Evolutionary conservation across 495 filamentous ascomycete genomes (phyloP).

Genomic region (Hypomontagnella monticulosa): DNA sequence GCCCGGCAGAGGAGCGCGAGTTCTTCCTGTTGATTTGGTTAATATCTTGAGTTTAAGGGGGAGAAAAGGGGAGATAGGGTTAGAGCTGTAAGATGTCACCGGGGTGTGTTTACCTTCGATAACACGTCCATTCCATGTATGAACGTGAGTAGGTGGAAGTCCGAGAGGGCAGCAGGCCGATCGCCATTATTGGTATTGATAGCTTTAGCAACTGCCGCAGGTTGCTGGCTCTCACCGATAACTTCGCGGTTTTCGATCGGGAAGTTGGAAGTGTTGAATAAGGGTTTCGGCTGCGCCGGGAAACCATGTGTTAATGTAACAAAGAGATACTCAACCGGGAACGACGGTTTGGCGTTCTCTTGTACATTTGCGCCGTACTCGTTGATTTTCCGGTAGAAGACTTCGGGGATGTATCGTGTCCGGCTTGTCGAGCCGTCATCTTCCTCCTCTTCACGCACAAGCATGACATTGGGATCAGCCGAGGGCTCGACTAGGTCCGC

Average conservation of each 20-base stretch:
- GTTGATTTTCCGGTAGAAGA: constrained; percentile 95
- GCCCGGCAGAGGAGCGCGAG: constrained; percentile 86
- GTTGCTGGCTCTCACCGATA: constrained; percentile 82
- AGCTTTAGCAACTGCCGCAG: constrained; percentile 53
- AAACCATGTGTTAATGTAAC: constrained; percentile 98
- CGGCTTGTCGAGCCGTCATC: constrained; percentile 75
- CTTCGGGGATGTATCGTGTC: constrained; percentile 93
- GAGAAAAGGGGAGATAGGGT: neutral
- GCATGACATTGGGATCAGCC: constrained; percentile 91
- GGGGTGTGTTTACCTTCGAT: constrained; percentile 71
- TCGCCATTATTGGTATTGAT: constrained; percentile 48
- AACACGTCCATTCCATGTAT: constrained; percentile 82
- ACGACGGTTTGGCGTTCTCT: constrained; percentile 94
- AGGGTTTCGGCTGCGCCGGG: constrained; percentile 77
- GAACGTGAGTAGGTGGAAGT: constrained; percentile 94
- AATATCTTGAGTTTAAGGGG: constrained; percentile 9
- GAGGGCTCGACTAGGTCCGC: constrained; percentile 96
- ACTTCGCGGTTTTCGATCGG: constrained; percentile 90
- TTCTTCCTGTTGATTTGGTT: constrained; percentile 73
- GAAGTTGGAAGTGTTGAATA: constrained; percentile 76
- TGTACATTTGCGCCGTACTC: constrained; percentile 96
- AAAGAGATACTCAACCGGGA: constrained; percentile 95
- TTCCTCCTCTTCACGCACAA: constrained; percentile 91
- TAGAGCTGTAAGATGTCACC: no score
- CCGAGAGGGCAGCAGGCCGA: constrained; percentile 71